phyloP scores from a whole-genome alignment of 495 filamentous ascomycete genomes.

The Lepraria neglecta region DNA sequence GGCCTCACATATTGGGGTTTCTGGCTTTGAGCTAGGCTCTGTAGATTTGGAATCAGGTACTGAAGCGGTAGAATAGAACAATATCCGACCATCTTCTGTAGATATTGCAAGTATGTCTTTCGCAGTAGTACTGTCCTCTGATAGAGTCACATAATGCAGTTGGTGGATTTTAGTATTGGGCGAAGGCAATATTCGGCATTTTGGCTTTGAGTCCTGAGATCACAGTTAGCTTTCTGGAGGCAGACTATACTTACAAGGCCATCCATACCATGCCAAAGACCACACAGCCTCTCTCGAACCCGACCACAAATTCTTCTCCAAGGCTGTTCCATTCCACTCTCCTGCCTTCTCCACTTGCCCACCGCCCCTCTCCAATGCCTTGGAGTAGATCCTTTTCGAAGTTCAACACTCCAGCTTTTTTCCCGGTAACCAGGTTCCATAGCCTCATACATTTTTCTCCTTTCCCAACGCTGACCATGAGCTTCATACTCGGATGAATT shows the following conservation, averaged over 20 bases:
- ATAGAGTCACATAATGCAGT: constrained; percentile 59
- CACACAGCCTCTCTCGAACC: constrained; percentile 77
- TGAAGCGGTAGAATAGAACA: constrained; percentile 70
- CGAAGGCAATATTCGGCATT: constrained; percentile 59
- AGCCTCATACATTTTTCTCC: constrained; percentile 87
- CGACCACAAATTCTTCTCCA: constrained; percentile 78
- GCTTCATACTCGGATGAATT: constrained; percentile 89
- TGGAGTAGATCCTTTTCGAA: constrained; percentile 63
- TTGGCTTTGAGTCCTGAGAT: constrained; percentile 65
- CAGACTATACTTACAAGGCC: constrained; percentile 36
- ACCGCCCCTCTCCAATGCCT: constrained; percentile 67
- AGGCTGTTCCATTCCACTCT: constrained; percentile 71
- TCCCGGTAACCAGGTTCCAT: constrained; percentile 96
- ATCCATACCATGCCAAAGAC: constrained; percentile 62
- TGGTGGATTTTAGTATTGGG: constrained; percentile 75
- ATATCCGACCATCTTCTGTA: constrained; percentile 85
- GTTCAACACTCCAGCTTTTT: constrained; percentile 85
- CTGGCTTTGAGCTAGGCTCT: constrained; percentile 22
- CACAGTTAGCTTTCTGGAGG: constrained; percentile 1
- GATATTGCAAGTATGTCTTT: constrained; percentile 62
- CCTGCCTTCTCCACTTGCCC: constrained; percentile 74
- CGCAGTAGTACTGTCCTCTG: constrained; percentile 39
- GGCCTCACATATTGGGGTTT: constrained; percentile 46
- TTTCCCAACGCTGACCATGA: constrained; percentile 84
- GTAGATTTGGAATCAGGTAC: constrained; percentile 26